Percentiles rank a stretch among this genome's conserved stretches.
phyloP scores from a whole-genome alignment of 129 eudicot genomes.

The Lactuca saligna region DNA sequence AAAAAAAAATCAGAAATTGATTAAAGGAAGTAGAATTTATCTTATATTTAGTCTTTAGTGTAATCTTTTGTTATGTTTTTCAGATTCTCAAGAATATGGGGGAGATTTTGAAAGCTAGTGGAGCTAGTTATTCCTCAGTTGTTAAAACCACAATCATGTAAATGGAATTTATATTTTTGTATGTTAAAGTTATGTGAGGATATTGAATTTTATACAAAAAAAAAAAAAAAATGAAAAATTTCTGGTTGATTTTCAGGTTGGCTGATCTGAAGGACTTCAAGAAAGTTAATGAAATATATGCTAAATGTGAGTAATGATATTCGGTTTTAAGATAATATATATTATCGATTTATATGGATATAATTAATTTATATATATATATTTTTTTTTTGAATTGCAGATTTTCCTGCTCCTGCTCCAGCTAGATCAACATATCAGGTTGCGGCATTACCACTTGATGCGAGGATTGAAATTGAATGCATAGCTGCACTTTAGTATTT shows the following conservation, averaged over 20 bases:
- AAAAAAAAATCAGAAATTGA: not conserved
- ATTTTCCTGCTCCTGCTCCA: conserved; percentile 84
- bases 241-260: conserved; percentile 56
- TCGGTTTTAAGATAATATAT: not conserved
- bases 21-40: not conserved
- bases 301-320: conserved; percentile 68
- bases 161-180: conserved; percentile 8
- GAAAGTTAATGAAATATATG: conserved; percentile 94
- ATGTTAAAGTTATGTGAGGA: not conserved
- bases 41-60: not conserved
- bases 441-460: conserved; percentile 89
- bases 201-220: not conserved
- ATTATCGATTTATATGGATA: not conserved
- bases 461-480: conserved; percentile 89
- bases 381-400: conserved; percentile 41
- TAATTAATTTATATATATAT: conserved; percentile 1
- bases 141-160: conserved; percentile 96
- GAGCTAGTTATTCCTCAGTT: conserved; percentile 86
- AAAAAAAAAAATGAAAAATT: not conserved
- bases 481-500: conserved; percentile 58
- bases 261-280: conserved; percentile 95
- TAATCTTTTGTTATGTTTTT: conserved; percentile 4
- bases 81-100: conserved; percentile 97
- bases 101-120: conserved; percentile 92
- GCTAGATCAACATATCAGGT: conserved; percentile 96